phyloP scores from a whole-genome alignment of 768 basidiomycete species.

The Lactifluus pinguis region DNA sequence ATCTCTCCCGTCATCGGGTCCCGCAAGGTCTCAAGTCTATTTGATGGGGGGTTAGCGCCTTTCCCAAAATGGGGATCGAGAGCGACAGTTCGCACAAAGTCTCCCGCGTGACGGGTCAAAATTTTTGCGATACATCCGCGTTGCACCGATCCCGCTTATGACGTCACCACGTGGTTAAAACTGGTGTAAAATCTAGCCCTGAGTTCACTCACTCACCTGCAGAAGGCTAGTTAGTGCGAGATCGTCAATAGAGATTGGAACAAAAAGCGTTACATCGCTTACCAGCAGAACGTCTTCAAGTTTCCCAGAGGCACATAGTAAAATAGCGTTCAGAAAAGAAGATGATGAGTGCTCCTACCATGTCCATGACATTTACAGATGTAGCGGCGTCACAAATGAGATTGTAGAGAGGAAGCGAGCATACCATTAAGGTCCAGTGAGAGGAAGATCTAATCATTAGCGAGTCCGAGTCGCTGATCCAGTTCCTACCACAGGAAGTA shows the following conservation, averaged over 20 bases:
- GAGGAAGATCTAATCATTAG: conserved; percentile 3
- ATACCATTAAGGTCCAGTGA: conserved; percentile 6
- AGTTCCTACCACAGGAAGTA: conserved; percentile 7
- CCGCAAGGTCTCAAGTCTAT: conserved; percentile 10
- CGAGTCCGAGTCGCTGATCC: not conserved
- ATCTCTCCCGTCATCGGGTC: conserved; percentile 11
- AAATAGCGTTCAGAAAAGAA: not conserved
- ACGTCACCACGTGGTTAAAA: not conserved
- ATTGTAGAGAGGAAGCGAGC: not conserved
- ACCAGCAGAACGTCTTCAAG: too few relatives aligned
- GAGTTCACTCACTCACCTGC: not conserved
- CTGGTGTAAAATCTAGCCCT: too few relatives aligned
- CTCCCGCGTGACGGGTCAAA: not conserved
- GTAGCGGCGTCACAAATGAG: not conserved
- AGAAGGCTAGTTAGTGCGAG: not conserved
- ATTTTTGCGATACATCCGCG: conserved; percentile 13
- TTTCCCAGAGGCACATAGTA: conserved; percentile 11
- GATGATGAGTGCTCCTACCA: not conserved
- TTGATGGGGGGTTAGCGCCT: not conserved
- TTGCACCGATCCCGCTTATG: conserved; percentile 11
- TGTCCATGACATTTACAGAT: conserved; percentile 8
- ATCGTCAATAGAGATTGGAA: not conserved
- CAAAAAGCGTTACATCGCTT: not conserved
- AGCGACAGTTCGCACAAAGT: conserved; percentile 1
- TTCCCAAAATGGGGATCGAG: not conserved